Base-by-base conservation (phyloP, 2,329 filamentous ascomycete species). In the Ophiocordyceps robertsii region DNA sequence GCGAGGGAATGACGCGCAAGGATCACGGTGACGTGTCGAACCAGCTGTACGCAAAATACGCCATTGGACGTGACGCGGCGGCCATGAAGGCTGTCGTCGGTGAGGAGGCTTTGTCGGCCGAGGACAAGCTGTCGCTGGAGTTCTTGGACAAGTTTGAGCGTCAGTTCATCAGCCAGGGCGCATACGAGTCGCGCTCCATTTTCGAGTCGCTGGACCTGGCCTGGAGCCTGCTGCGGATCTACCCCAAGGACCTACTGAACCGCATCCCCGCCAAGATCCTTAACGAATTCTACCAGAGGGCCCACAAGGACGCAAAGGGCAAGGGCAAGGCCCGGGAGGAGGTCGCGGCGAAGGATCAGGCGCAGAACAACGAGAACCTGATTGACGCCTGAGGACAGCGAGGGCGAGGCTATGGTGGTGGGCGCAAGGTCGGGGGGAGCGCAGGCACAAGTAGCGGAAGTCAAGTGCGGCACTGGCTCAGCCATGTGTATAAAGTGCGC, bases 41-140 rank as follows among this genome's bases (percentile, higher is more conserved):
- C 73, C 92, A 98, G 73, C 77, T 98, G 51, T 98, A 98, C 64
- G 92, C 92, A 68, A 98, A 98, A 70, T 98, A 98, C 64, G 92
- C 92, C 64, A 96, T 98, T 61, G 92, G 92, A 61, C 89, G 90
- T 75, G 92, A 98, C 58, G 92, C 92, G 17, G 90, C 93, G 32
- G 84, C 88, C 62, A 98, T 98, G 92, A 98, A 96, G 73, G 92
- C 92, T 47, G 92, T 98, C 64, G 92, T 98, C 46, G 92, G 92
- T 69, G 93, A 98, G 68, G 92, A 98, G 64, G 92, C 92, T 30
- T 67, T 98, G 58, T 95, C 88, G 27, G 77, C 84, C 43, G 92
- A 98, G 68, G 92, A 98, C 69, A 96, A 96, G 72, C 78, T 96
- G 45, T 95, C 90, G 9, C 77, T 98, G 32, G 92, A 98, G 65